These are phyloP conservation scores for Aspergillus pseudoglaucus DNA, from an alignment of 2,329 filamentous ascomycete species.

Conservation along the genomic window DNA sequence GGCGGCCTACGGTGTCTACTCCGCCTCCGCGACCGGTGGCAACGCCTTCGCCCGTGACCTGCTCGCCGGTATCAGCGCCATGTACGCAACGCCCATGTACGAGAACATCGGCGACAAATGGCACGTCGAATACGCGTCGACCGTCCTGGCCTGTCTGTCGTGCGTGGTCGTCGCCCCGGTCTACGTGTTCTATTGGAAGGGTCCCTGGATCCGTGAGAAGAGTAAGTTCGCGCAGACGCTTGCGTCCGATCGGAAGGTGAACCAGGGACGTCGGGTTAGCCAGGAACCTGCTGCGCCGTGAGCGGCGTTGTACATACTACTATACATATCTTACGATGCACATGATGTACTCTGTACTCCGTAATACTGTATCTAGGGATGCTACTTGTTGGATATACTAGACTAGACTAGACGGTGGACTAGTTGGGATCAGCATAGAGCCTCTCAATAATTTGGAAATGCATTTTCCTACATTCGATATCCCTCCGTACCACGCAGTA, in stretches of 20 bases:
- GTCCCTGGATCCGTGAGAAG: constrained; percentile 48
- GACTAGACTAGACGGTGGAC: too few relatives aligned
- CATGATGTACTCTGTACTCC: too few relatives aligned
- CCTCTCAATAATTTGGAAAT: too few relatives aligned
- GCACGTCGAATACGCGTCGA: constrained; percentile 50
- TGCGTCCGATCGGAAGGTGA: constrained; percentile 20
- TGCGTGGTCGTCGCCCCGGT: constrained; percentile 54
- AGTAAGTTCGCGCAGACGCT: constrained; percentile 58
- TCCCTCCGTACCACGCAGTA: too few relatives aligned
- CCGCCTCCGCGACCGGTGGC: constrained; percentile 66
- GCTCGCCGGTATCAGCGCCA: constrained; percentile 62
- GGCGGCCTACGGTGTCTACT: constrained; percentile 64
- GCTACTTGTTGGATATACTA: too few relatives aligned
- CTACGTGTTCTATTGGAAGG: constrained; percentile 59
- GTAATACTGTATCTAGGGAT: too few relatives aligned
- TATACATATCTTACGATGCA: neutral
- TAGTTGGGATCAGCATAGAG: too few relatives aligned
- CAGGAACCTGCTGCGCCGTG: constrained; percentile 14
- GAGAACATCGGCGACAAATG: constrained; percentile 51
- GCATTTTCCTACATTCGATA: too few relatives aligned
- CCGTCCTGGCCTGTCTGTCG: constrained; percentile 54
- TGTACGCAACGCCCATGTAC: constrained; percentile 60
- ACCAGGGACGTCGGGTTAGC: constrained; percentile 20
- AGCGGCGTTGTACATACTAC: neutral
- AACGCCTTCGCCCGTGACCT: constrained; percentile 69